A percentile compares a stretch with the other conserved stretches of the same genome.
phyloP scores from a whole-genome alignment of 768 basidiomycete species.

The Trametes cingulata region DNA sequence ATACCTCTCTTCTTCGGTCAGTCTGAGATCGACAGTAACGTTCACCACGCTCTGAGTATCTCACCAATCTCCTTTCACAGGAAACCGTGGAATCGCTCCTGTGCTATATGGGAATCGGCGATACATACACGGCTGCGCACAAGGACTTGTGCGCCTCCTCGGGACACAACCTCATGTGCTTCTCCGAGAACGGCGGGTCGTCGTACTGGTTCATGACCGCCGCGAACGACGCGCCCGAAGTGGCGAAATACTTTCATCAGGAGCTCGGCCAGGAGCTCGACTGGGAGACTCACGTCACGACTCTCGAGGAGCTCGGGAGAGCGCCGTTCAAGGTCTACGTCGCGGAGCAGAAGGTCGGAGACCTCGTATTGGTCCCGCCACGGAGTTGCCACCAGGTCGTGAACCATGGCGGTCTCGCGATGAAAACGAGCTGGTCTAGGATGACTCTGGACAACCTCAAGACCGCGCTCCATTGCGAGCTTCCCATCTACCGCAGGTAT shows the following conservation, averaged over 20 bases:
- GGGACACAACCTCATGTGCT: conserved; percentile 87
- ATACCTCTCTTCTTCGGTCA: conserved; percentile 53
- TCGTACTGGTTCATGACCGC: conserved; percentile 89
- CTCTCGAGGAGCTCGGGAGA: conserved; percentile 58
- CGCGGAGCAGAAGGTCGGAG: conserved; percentile 71
- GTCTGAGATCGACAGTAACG: conserved; percentile 22
- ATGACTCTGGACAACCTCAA: conserved; percentile 69
- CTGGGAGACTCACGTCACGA: conserved; percentile 68
- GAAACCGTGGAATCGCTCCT: conserved; percentile 73
- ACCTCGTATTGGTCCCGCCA: conserved; percentile 79
- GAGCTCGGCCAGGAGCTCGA: conserved; percentile 64
- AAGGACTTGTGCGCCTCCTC: conserved; percentile 85
- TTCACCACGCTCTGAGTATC: background rate
- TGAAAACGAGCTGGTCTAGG: conserved; percentile 86
- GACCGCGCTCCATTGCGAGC: conserved; percentile 66
- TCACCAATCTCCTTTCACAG: conserved; percentile 34
- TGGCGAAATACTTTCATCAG: conserved; percentile 56
- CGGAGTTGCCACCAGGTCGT: conserved; percentile 84
- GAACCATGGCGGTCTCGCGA: conserved; percentile 75
- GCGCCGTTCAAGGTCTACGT: conserved; percentile 74
- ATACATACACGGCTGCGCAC: conserved; percentile 83
- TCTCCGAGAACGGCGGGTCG: conserved; percentile 68
- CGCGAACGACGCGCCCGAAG: conserved; percentile 53
- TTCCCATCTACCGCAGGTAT: conserved; percentile 80
- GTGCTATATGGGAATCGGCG: conserved; percentile 82